Evolutionary conservation across 2,329 filamentous ascomycete genomes (phyloP).

Genomic region (Epichloe amarillans): DNA sequence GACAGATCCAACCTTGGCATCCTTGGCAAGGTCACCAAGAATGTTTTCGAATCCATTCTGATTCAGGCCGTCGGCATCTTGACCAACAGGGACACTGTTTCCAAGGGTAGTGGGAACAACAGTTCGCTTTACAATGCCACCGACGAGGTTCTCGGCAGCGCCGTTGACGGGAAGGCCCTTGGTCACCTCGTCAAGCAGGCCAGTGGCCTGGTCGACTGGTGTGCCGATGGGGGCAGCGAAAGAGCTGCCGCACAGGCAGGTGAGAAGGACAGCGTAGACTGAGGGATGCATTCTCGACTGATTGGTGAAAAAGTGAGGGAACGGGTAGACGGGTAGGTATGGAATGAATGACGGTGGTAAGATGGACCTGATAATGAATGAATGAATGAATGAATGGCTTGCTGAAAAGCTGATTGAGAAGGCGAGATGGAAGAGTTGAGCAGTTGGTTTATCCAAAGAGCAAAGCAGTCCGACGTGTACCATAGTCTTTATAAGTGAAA

Average conservation of each 20-base stretch:
- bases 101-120: not conserved
- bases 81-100: not conserved
- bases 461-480: too few species aligned
- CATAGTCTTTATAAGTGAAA: too few species aligned
- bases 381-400: not conserved
- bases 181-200: not conserved
- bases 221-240: not conserved
- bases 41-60: not conserved
- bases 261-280: conserved; percentile 1
- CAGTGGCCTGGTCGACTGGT: not conserved
- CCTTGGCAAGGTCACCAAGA: not conserved
- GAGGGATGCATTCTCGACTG: conserved; percentile 1
- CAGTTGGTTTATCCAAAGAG: too few species aligned
- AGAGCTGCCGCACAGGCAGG: conserved; percentile 4
- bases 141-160: not conserved
- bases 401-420: not conserved
- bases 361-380: not conserved
- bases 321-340: not conserved
- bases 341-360: not conserved
- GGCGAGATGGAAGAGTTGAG: too few species aligned
- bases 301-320: not conserved
- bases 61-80: too few species aligned
- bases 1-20: not conserved
- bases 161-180: too few species aligned
- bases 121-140: not conserved